Percentiles rank a stretch among this genome's conserved stretches.
phyloP scores from a whole-genome alignment of 495 filamentous ascomycete genomes.

The Bacidia rubella region DNA sequence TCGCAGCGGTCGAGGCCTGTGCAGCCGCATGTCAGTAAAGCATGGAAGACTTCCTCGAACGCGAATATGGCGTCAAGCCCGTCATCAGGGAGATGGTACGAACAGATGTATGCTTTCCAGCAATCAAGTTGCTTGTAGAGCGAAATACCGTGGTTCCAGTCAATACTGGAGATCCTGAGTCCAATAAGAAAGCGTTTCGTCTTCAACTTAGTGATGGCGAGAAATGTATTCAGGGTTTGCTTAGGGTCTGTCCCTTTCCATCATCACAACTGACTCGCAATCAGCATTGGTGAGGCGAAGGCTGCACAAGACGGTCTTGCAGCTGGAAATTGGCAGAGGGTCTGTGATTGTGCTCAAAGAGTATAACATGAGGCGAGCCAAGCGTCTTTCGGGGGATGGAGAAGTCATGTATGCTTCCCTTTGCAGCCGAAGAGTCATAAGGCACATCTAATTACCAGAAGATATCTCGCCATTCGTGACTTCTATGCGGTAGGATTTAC shows the following conservation, averaged over 20 bases:
- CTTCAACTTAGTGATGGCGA: slow-evolving; percentile 18
- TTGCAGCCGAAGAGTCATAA: not conserved
- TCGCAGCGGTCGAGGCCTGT: not conserved
- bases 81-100: slow-evolving; percentile 18
- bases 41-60: not conserved
- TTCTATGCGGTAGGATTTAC: slow-evolving; percentile 15
- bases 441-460: not conserved
- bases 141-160: slow-evolving; percentile 2
- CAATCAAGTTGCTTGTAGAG: slow-evolving; percentile 18
- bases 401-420: slow-evolving; percentile 7
- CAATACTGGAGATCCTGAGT: not conserved
- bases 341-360: slow-evolving; percentile 16
- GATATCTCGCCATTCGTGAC: slow-evolving; percentile 17
- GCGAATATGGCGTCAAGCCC: slow-evolving; percentile 10
- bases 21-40: too few relatives aligned
- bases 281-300: slow-evolving; percentile 16
- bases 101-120: slow-evolving; percentile 16
- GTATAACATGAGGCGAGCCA: slow-evolving; percentile 13
- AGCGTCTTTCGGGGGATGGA: slow-evolving; percentile 13
- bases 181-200: slow-evolving; percentile 7
- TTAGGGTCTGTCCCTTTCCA: not conserved
- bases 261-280: not conserved
- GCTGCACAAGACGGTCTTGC: slow-evolving; percentile 8
- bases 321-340: slow-evolving; percentile 12
- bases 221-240: slow-evolving; percentile 16